Evolutionary conservation across 2,329 filamentous ascomycete genomes (phyloP).

Genomic region (Sporothrix variecibatus): DNA sequence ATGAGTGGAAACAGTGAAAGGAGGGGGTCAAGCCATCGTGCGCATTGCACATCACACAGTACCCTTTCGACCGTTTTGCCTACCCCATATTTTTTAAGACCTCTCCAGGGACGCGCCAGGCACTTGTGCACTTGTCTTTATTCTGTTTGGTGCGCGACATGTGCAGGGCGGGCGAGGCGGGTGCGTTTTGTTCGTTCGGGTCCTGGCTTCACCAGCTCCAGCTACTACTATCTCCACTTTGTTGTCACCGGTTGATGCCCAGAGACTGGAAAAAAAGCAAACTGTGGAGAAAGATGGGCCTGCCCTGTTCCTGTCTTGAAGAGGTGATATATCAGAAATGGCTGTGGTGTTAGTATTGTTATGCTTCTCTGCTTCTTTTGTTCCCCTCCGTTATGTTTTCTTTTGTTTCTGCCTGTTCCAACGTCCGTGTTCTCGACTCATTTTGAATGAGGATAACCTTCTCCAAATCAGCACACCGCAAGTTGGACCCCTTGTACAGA

Average conservation of each 20-base stretch:
- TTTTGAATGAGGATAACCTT: background rate
- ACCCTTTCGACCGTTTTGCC: background rate
- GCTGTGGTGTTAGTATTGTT: background rate
- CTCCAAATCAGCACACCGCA: constrained; percentile 6
- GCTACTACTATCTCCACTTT: background rate
- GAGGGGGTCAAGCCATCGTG: background rate
- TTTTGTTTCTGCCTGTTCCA: background rate
- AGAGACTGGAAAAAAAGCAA: background rate
- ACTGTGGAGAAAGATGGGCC: background rate
- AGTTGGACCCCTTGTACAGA: background rate
- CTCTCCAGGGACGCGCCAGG: background rate
- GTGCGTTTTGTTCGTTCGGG: background rate
- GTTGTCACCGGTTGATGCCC: background rate
- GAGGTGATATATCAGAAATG: background rate
- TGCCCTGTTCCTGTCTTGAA: background rate
- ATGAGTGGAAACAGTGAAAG: background rate
- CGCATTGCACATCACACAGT: background rate
- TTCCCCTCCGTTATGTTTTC: background rate
- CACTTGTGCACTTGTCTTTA: background rate
- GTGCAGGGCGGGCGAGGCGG: background rate
- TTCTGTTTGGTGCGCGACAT: background rate
- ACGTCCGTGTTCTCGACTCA: background rate
- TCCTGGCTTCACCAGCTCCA: background rate
- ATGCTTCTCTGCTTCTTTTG: too few relatives aligned
- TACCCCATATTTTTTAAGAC: background rate